A percentile compares a stretch with the other conserved stretches of the same genome.
Evolutionary conservation across 768 basidiomycete species (phyloP).

Genomic region (Suillus ampliporus): DNA sequence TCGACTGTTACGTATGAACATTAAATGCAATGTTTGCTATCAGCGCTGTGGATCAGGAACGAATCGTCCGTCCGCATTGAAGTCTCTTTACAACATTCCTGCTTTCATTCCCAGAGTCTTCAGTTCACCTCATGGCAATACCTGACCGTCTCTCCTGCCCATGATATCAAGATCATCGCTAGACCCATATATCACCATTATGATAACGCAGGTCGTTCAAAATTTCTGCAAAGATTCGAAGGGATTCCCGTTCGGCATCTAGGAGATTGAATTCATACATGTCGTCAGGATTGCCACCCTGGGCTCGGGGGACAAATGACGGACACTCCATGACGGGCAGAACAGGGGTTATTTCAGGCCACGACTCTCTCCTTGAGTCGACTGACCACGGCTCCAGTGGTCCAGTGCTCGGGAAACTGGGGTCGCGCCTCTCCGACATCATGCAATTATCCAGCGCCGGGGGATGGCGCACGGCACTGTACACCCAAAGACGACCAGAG

Average conservation of each 20-base stretch:
- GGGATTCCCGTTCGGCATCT: background rate
- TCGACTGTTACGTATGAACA: no score
- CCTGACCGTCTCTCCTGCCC: no score
- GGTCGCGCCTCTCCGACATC: background rate
- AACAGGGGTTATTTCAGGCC: background rate
- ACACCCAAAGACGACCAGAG: constrained; percentile 7
- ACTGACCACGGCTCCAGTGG: background rate
- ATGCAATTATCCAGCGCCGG: background rate
- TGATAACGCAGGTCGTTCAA: background rate
- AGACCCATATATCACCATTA: constrained; percentile 8
- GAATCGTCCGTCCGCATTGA: no score
- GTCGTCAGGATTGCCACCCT: background rate
- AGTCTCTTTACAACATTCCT: background rate
- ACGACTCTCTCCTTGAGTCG: background rate
- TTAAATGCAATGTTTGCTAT: no score
- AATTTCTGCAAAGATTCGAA: background rate
- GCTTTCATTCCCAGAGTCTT: no score
- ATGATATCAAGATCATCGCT: background rate
- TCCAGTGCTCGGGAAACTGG: background rate
- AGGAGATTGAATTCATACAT: constrained; percentile 2
- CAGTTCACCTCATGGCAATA: no score
- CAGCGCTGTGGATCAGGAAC: no score
- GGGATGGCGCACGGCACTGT: background rate
- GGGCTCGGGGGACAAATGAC: background rate
- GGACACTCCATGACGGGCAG: background rate